Evolutionary conservation across 192 early-diverging fungal species (phyloP), one percentile per base, ranked within the genome.

Genomic region (Linnemannia hyalina): DNA sequence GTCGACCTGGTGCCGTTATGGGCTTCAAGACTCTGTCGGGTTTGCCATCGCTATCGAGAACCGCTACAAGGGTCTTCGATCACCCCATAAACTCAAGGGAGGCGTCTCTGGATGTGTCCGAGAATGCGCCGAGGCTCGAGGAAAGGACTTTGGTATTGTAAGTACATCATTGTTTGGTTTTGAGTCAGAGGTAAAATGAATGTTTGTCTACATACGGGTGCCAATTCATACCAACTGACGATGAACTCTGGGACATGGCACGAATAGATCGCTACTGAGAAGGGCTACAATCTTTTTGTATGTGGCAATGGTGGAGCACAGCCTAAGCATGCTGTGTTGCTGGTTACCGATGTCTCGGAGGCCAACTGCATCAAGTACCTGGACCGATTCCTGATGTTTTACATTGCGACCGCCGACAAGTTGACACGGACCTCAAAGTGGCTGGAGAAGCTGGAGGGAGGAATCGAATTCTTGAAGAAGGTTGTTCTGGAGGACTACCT

Each of bases 311-410:
- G 94, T 49, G 94, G 94, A 35, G 81, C 92, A 9, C 92, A 88
- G 68, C 94, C 94, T 8, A 94, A 92, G 77, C 94, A 94, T 69
- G 93, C 94, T 3, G 91, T 92, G 32, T 75, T 95, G 54, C 79
- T 94, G 7, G 90, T 83, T 15, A 73, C 88, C 10, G 91, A 94
- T 47, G 87, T 91, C 32, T 75, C 91, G 26, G 93, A 94, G 78
- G 86, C 89, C 49, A 44, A 85, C 3, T 88, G 87, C 26, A 89
- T 94, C 44, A 89, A 87, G 29, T 94, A 94, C 65, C 47, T 94
- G 1, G 94, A 94, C 74, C 85, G 94, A 2, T 94, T 94, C 82
- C 75, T 94, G 75, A 94, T 94, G 94, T 95, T 91, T 77, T 94
- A 94, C 75, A 95, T 94, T 70, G 86, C 76, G 1, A 94, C 94